Base-by-base conservation (phyloP, 2,329 filamentous ascomycete species). In the Alternaria alternata region DNA sequence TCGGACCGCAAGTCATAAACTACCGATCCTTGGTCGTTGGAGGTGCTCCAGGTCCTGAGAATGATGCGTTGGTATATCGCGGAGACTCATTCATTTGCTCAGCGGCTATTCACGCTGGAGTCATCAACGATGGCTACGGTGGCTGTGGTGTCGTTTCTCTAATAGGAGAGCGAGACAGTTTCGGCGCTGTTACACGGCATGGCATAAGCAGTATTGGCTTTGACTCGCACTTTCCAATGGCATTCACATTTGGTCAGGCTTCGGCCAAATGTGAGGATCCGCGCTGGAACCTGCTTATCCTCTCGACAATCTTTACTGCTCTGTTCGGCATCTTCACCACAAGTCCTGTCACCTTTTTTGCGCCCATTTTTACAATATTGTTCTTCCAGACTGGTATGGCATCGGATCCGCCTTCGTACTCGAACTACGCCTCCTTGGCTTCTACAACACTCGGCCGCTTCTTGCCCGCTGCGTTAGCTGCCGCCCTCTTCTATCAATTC, bases 11-110 rank as follows among this genome's bases (percentile, higher is more conserved):
- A 67, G 86, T 89, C 65, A 80, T 91, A 51, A 81, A 86, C 46
- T 92, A 92, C 72, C 80, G 79, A 24, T 81, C 88, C 1, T 75
- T 92, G n/a, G 85, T 93, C 2, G 82, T 93, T 26, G 90, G 90
- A n/a, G 90, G 90, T 2, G 67, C 62, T 2, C 47, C 54, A n/a
- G 38, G 5, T 24, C 12, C 39, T 20, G 28, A 30, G 20, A 62
- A 51, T 18, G 49, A 65, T 22, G 59, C 68, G 14, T 47, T 48
- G 3, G 59, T 73, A 14, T 79, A 79, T 39, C 73, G 77, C 8
- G 76, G 73, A 14, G 77, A 79, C 57, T 78, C 76, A 1, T 79
- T 78, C 55, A 73, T 79, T 20, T 79, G 77, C 55, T 70, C 70
- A 9, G 69, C 76, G 8, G 77, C 76, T 4, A 75, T 79, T 18